These are phyloP conservation scores for Penicillium polonicum DNA, from an alignment of 2,329 filamentous ascomycete genomes.

Conservation along the genomic window DNA sequence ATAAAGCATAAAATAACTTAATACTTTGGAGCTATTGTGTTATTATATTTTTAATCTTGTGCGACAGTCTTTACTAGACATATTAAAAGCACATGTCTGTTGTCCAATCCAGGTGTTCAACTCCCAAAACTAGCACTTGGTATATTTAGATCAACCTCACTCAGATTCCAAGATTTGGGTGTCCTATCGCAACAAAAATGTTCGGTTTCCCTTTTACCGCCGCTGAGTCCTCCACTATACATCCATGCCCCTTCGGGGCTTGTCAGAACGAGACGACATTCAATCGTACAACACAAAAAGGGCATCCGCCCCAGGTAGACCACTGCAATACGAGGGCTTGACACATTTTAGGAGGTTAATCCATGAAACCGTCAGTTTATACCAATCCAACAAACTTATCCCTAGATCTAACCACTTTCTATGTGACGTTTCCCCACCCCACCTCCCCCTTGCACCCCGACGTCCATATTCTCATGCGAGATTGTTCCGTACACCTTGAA, in stretches of 20 bases:
- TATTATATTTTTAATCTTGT: neutral
- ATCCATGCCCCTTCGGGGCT: too few species aligned
- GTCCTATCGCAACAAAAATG: neutral
- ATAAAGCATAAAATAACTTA: neutral
- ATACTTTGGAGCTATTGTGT: neutral
- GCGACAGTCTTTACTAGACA: neutral
- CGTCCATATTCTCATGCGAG: neutral
- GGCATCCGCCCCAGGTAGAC: neutral
- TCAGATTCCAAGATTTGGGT: neutral
- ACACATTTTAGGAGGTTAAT: too few species aligned
- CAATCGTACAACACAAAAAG: neutral
- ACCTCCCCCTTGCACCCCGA: neutral
- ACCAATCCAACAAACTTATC: neutral
- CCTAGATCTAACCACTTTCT: neutral
- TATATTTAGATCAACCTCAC: neutral
- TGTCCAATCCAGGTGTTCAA: too few species aligned
- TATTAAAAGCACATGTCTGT: neutral
- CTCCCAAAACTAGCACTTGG: neutral
- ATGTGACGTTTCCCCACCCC: neutral
- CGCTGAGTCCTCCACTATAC: too few species aligned
- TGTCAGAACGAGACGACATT: neutral
- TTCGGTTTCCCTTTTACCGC: accelerated
- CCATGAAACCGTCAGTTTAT: neutral
- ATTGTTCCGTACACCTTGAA: neutral
- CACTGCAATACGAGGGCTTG: too few species aligned